Percentiles rank a stretch among this genome's conserved stretches.
These are phyloP conservation scores for Saxophila tyrrhenica DNA, from an alignment of 495 filamentous ascomycete species.

Conservation along the genomic window DNA sequence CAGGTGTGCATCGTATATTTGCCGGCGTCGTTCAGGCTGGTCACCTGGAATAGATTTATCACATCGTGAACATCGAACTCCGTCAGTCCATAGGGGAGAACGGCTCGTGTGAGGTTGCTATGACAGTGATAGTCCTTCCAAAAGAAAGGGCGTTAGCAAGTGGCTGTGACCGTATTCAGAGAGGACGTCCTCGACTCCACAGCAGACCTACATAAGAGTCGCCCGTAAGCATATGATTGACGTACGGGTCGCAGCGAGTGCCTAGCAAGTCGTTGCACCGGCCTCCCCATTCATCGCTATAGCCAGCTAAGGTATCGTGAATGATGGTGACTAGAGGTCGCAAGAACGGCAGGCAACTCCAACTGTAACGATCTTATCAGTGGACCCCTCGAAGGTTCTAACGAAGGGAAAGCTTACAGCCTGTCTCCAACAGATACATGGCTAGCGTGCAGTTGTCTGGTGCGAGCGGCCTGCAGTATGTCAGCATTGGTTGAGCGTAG, in stretches of 20 bases:
- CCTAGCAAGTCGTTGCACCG: slow-evolving; percentile 63
- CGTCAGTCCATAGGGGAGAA: slow-evolving; percentile 52
- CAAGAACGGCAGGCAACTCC: slow-evolving; percentile 66
- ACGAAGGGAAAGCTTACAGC: no score
- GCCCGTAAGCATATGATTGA: slow-evolving; percentile 56
- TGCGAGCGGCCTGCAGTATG: slow-evolving; percentile 64
- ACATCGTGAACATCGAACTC: slow-evolving; percentile 73
- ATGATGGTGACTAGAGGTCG: slow-evolving; percentile 63
- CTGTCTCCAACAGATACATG: slow-evolving; percentile 60
- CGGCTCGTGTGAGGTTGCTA: slow-evolving; percentile 64
- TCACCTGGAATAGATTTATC: slow-evolving; percentile 72
- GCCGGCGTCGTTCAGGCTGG: slow-evolving; percentile 56
- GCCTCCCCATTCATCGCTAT: slow-evolving; percentile 39
- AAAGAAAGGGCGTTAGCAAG: no score
- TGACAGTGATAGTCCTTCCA: slow-evolving; percentile 79
- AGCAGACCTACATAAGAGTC: no score
- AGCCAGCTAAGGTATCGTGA: slow-evolving; percentile 50
- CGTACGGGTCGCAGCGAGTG: slow-evolving; percentile 65
- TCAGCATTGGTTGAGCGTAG: no score
- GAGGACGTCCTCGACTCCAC: no score
- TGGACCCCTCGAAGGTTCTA: slow-evolving; percentile 55
- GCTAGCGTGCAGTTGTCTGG: slow-evolving; percentile 62
- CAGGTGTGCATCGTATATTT: slow-evolving; percentile 70
- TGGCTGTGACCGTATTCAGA: no score
- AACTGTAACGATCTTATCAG: no score